Percentiles rank a stretch among this genome's conserved stretches.
These are phyloP conservation scores for Murraya paniculata DNA, from an alignment of 345 rosid genomes.

Conservation along the genomic window DNA sequence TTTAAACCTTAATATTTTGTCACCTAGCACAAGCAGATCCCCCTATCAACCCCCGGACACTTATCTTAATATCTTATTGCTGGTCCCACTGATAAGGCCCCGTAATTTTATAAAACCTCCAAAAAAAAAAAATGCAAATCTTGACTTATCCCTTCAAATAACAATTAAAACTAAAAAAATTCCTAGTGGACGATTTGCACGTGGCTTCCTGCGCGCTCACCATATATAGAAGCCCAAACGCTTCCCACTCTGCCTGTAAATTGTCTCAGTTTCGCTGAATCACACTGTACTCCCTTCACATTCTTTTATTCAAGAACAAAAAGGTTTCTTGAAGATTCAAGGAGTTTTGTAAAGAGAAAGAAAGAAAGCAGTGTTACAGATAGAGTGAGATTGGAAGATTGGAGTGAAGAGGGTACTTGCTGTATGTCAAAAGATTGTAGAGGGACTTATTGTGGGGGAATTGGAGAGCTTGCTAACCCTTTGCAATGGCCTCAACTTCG, in stretches of 20 bases:
- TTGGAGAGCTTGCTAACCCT: conserved; percentile 81
- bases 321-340: background rate
- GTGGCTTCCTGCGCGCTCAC: conserved; percentile 5
- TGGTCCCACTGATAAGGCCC: conserved; percentile 28
- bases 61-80: conserved; percentile 28
- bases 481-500: conserved; percentile 95
- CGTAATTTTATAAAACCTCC: background rate
- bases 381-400: background rate
- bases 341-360: background rate
- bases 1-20: conserved; percentile 5
- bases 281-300: background rate
- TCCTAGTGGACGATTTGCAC: conserved; percentile 17
- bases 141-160: background rate
- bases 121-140: background rate
- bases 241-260: background rate
- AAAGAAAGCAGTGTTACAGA: conserved; percentile 7
- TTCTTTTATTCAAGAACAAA: background rate
- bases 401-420: conserved; percentile 30
- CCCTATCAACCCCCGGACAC: conserved; percentile 28
- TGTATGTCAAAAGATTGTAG: conserved; percentile 91
- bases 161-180: background rate
- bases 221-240: background rate
- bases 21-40: conserved; percentile 12
- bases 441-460: conserved; percentile 63
- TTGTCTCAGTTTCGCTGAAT: no score